Conservation (phyloP, 352 stramenopile genomes). For the Aphanomyces cochlioides region DNA sequence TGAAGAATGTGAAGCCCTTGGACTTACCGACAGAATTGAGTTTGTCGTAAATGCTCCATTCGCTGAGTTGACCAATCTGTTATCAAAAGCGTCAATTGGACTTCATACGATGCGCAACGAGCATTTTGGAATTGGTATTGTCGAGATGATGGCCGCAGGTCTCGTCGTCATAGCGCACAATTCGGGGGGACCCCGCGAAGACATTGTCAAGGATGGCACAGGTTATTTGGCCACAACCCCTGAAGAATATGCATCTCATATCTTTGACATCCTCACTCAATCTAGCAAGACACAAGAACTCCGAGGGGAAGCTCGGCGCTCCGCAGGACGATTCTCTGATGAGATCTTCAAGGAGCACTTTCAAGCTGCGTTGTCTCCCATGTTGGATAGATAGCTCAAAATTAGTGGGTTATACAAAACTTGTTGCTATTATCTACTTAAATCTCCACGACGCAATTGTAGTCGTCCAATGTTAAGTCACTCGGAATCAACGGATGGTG, state of each 20-base stretch:
- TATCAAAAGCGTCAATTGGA: slow-evolving; percentile 87
- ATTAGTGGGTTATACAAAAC: neutral
- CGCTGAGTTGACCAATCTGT: slow-evolving; percentile 82
- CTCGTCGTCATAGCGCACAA: slow-evolving; percentile 96
- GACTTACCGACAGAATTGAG: slow-evolving; percentile 76
- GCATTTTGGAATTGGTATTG: slow-evolving; percentile 99
- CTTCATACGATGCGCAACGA: slow-evolving; percentile 99
- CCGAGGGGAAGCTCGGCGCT: slow-evolving; percentile 43
- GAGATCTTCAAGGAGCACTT: slow-evolving; percentile 64
- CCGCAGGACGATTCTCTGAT: slow-evolving; percentile 68
- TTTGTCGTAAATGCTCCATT: slow-evolving; percentile 96
- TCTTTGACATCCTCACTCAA: slow-evolving; percentile 53
- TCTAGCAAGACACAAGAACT: slow-evolving; percentile 38
- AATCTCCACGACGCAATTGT: slow-evolving; percentile 17
- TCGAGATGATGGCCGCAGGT: slow-evolving; percentile 99
- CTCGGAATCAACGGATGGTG: neutral
- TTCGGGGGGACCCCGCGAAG: slow-evolving; percentile 92
- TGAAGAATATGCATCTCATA: slow-evolving; percentile 84
- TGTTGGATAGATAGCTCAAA: slow-evolving; percentile 24
- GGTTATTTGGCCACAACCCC: slow-evolving; percentile 82
- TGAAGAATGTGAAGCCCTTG: slow-evolving; percentile 69
- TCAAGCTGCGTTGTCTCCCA: slow-evolving; percentile 42
- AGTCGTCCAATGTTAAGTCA: slow-evolving; percentile 1
- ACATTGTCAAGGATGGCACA: slow-evolving; percentile 86
- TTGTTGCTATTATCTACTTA: neutral